Evolutionary conservation across 2,329 filamentous ascomycete species (phyloP), one percentile per base, ranked within the genome.

Genomic region (Acrocalymma vagum): DNA sequence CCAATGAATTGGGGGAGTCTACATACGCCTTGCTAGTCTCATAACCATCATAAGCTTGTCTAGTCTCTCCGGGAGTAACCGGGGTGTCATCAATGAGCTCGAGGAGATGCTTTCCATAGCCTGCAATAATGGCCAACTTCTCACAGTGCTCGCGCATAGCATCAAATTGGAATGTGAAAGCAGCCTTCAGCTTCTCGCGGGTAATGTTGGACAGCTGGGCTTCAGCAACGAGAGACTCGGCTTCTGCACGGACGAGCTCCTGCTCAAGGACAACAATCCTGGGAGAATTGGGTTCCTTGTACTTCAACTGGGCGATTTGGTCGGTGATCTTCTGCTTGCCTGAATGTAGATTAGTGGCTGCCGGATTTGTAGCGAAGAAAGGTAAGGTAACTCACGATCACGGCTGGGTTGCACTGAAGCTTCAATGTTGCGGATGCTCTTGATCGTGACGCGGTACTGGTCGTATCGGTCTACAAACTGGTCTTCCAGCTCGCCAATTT

Each of bases 321-420:
- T 99, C 94, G 62, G 90, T 96, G 67, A 99, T 97, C 78, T 97
- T 99, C 73, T 97, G 93, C 79, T 99, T 99, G 73, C 90, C 90
- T 95, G 9, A 21, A 9, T 14, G 31, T 22, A 6, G 31, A 32
- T 55, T 3, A 51, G 48, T 49, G 5, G 29, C 24, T 18, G 9
- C 11, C 33, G 26, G 27, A 14, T 17, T 6, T 9, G 13, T 8
- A 14, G n/a, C 6, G 3, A 21, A n/a, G 20, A n/a, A n/a, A 22
- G 20, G 16, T 43, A 9, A 35, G 13, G 20, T 32, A 13, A 73
- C 88, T 76, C 78, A 94, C 94, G 89, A 75, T 99, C 94, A 76
- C 94, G 84, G 78, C 92, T 96, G 41, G 94, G 94, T 76, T 99
- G 94, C 34, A 99, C 94, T 15, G 93, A 97, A 45, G 93, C 92